phyloP scores from a whole-genome alignment of 169 alveolate genomes.

The Eimeria mitis region DNA sequence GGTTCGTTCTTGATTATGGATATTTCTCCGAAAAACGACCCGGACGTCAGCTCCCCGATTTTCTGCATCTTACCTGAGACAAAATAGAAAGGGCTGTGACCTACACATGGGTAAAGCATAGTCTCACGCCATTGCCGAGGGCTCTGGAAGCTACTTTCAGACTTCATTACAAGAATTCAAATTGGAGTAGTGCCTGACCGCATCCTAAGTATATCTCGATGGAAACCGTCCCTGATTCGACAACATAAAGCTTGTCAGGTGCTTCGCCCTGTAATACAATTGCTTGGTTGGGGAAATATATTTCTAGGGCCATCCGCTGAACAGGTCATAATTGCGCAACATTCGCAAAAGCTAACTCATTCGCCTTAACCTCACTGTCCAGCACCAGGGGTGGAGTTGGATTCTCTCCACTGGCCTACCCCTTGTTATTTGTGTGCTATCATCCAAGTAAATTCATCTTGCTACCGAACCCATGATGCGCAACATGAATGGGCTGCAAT shows the following conservation, averaged over 20 bases:
- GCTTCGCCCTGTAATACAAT: constrained; percentile 88
- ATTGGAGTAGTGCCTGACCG: constrained; percentile 45
- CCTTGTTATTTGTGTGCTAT: neutral
- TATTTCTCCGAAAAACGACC: constrained; percentile 88
- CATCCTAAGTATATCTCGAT: constrained; percentile 85
- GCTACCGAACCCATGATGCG: neutral
- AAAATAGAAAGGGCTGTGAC: neutral
- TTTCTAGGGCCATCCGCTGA: constrained; percentile 80
- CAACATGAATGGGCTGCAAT: neutral
- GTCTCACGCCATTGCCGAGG: neutral
- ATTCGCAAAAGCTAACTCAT: neutral
- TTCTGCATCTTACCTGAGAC: constrained; percentile 70
- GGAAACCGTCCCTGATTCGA: constrained; percentile 89
- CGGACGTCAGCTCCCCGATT: constrained; percentile 69
- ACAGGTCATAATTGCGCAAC: neutral
- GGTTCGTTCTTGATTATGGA: constrained; percentile 84
- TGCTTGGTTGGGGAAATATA: constrained; percentile 84
- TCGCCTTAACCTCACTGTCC: neutral
- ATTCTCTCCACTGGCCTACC: neutral
- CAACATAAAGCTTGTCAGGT: constrained; percentile 85
- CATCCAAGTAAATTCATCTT: neutral
- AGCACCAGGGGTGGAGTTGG: neutral
- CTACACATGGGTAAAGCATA: neutral
- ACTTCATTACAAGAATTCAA: neutral
- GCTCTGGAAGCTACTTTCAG: neutral